Percentiles rank a stretch among this genome's conserved stretches.
These are phyloP conservation scores for Entomortierella lignicola DNA, from an alignment of 192 early-diverging fungal species.

Conservation along the genomic window DNA sequence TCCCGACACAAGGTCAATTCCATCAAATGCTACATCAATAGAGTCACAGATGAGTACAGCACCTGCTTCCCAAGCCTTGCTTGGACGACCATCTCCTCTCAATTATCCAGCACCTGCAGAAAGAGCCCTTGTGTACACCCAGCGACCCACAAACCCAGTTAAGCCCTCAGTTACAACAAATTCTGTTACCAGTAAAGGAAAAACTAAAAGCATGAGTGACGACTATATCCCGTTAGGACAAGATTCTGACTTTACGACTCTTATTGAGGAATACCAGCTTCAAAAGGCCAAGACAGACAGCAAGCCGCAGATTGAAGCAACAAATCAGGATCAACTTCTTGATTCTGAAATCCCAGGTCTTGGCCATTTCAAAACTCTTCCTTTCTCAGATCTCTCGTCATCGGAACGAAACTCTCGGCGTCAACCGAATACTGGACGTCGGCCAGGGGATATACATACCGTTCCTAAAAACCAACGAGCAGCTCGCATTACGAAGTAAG, in stretches of 20 bases:
- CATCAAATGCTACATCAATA: background rate
- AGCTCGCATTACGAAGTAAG: background rate
- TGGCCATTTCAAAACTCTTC: background rate
- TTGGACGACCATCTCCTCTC: background rate
- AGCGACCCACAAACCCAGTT: background rate
- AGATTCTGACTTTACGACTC: slow-evolving; percentile 15
- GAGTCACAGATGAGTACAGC: background rate
- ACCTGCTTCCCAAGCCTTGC: background rate
- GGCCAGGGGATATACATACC: background rate
- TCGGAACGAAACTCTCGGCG: background rate
- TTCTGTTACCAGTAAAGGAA: background rate
- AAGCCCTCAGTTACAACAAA: background rate
- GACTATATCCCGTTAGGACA: background rate
- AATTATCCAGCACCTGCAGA: background rate
- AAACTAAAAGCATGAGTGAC: background rate
- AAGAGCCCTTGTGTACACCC: background rate
- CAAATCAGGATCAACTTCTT: background rate
- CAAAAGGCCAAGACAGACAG: slow-evolving; percentile 14
- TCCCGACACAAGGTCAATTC: background rate
- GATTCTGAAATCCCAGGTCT: slow-evolving; percentile 23
- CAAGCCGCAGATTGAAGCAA: background rate
- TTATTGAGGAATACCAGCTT: slow-evolving; percentile 36
- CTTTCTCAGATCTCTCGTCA: background rate
- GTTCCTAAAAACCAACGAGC: background rate
- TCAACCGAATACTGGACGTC: background rate